Evolutionary conservation across 106 monocot genomes (phyloP).

Genomic region (Dioscorea dumetorum): DNA sequence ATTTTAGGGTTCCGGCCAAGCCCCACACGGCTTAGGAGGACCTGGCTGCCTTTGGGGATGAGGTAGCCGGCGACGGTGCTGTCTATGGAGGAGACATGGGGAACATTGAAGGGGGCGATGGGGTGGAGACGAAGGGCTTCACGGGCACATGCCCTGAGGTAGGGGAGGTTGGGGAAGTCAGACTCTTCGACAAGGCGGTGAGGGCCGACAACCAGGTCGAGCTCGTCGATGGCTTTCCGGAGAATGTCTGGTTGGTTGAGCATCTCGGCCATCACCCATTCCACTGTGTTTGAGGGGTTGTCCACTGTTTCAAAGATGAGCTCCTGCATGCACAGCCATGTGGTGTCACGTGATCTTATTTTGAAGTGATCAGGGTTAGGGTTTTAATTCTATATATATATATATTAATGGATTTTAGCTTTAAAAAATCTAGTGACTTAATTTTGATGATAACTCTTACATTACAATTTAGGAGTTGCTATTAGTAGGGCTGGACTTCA

Average conservation of each 20-base stretch:
- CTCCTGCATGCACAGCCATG: constrained; percentile 15
- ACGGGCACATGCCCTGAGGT: constrained; percentile 24
- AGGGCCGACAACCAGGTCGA: constrained; percentile 33
- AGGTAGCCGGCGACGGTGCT: constrained; percentile 30
- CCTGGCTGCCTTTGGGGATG: constrained; percentile 38
- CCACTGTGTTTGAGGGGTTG: constrained; percentile 35
- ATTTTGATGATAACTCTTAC: no score
- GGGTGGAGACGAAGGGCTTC: constrained; percentile 45
- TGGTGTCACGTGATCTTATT: neutral
- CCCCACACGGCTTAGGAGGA: constrained; percentile 38
- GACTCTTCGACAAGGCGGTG: constrained; percentile 30
- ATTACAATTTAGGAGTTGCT: no score
- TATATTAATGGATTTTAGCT: no score
- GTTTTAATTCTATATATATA: no score
- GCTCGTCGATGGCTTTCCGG: constrained; percentile 21
- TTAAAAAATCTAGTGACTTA: no score
- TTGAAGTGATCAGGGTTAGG: no score
- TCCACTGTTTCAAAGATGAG: constrained; percentile 27
- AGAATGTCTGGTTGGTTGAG: constrained; percentile 25
- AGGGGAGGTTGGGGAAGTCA: constrained; percentile 24
- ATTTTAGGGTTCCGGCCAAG: constrained; percentile 35
- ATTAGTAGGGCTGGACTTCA: no score
- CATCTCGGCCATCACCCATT: constrained; percentile 49
- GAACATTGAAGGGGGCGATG: constrained; percentile 26
- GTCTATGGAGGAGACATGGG: constrained; percentile 25